Evolutionary conservation across 352 stramenopile genomes (phyloP).

Genomic region (Albugo laibachii): DNA sequence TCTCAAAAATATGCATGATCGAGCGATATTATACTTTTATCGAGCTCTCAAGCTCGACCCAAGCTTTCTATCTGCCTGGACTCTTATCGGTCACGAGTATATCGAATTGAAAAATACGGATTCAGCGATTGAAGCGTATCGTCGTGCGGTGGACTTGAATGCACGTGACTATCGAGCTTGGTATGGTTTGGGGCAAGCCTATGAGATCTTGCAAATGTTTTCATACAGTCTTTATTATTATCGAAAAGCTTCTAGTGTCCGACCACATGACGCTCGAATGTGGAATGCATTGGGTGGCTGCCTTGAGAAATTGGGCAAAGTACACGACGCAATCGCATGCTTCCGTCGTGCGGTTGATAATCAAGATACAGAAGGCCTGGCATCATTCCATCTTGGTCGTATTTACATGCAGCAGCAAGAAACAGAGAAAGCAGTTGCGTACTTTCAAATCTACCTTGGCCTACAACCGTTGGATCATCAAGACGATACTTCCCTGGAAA

Average conservation of each 20-base stretch:
- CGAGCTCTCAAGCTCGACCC: constrained; percentile 88
- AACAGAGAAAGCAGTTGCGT: constrained; percentile 41
- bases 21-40: constrained; percentile 94
- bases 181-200: constrained; percentile 96
- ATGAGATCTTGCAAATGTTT: constrained; percentile 97
- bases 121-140: constrained; percentile 92
- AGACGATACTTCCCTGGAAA: background rate
- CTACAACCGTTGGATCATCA: background rate
- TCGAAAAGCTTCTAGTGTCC: constrained; percentile 87
- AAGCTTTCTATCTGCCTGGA: constrained; percentile 93
- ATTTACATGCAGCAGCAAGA: constrained; percentile 26
- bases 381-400: constrained; percentile 43
- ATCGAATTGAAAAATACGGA: constrained; percentile 97
- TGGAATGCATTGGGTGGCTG: constrained; percentile 88
- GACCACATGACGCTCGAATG: constrained; percentile 94
- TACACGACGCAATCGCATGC: constrained; percentile 45
- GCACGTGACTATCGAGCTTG: constrained; percentile 92
- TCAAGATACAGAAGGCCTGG: constrained; percentile 50
- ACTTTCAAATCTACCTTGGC: constrained; percentile 47
- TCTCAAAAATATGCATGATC: constrained; percentile 88
- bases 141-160: constrained; percentile 84
- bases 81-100: constrained; percentile 97
- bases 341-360: constrained; percentile 60
- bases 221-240: constrained; percentile 99
- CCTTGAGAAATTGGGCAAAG: constrained; percentile 57